phyloP scores from a whole-genome alignment of 2,329 filamentous ascomycete genomes.

The Cordyceps farinosa region DNA sequence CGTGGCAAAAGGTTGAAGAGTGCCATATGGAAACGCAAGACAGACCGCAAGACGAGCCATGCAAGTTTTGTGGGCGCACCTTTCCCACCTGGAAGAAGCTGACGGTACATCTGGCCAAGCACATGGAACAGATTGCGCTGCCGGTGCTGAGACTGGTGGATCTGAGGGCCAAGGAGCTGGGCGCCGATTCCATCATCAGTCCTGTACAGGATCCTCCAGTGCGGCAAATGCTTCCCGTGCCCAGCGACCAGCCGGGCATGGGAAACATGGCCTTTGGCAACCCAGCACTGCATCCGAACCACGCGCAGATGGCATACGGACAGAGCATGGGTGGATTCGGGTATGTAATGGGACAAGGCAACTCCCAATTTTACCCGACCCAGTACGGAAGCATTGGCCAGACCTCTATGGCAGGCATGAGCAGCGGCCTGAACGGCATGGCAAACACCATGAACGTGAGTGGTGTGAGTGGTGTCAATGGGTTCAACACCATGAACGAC shows the following conservation, averaged over 20 bases:
- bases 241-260: conserved; percentile 22
- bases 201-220: conserved; percentile 57
- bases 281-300: conserved; percentile 9
- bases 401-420: conserved; percentile 21
- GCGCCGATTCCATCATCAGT: conserved; percentile 63
- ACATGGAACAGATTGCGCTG: conserved; percentile 89
- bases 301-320: conserved; percentile 11
- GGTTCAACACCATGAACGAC: conserved; percentile 25
- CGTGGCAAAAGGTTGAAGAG: conserved; percentile 73
- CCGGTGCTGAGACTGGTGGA: conserved; percentile 66
- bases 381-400: conserved; percentile 29
- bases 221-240: conserved; percentile 31
- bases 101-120: conserved; percentile 87
- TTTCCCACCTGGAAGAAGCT: conserved; percentile 89
- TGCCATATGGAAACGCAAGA: conserved; percentile 69
- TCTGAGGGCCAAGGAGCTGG: conserved; percentile 43
- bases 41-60: conserved; percentile 71
- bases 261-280: conserved; percentile 2
- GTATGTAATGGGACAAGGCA: conserved; percentile 12
- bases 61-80: conserved; percentile 78
- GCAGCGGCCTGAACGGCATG: conserved; percentile 3
- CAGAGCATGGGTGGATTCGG: not conserved
- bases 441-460: not conserved
- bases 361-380: conserved; percentile 25
- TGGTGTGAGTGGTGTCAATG: conserved; percentile 2